Evolutionary conservation across 495 filamentous ascomycete genomes (phyloP).

Genomic region (Aspergillus haitiensis): DNA sequence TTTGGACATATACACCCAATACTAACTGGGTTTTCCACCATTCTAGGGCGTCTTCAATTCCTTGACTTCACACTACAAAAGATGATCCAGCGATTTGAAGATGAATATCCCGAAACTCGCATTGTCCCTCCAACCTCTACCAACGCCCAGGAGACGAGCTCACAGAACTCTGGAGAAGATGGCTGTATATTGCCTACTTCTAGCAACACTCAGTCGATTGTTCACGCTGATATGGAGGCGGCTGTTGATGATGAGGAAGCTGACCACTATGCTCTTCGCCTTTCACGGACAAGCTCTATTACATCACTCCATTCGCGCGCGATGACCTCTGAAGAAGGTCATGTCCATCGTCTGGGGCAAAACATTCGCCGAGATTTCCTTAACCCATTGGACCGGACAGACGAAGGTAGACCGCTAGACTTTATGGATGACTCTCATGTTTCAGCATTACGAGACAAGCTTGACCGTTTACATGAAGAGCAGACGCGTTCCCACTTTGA

Average conservation of each 20-base stretch:
- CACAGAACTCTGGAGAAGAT: slow-evolving; percentile 45
- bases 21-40: slow-evolving; percentile 22
- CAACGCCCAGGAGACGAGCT: slow-evolving; percentile 34
- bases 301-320: slow-evolving; percentile 77
- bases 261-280: slow-evolving; percentile 46
- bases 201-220: slow-evolving; percentile 31
- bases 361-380: slow-evolving; percentile 72
- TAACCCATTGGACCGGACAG: slow-evolving; percentile 40
- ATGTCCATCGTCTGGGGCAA: slow-evolving; percentile 80
- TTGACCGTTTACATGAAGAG: slow-evolving; percentile 63
- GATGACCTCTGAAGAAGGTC: slow-evolving; percentile 85
- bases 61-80: slow-evolving; percentile 83
- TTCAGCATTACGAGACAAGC: slow-evolving; percentile 54
- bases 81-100: slow-evolving; percentile 93
- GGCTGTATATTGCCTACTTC: slow-evolving; percentile 37
- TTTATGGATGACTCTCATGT: slow-evolving; percentile 59
- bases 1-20: background rate
- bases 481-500: slow-evolving; percentile 56
- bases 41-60: slow-evolving; percentile 76
- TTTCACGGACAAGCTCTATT: slow-evolving; percentile 72
- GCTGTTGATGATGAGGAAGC: slow-evolving; percentile 52
- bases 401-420: slow-evolving; percentile 34
- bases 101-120: slow-evolving; percentile 90
- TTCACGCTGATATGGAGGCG: slow-evolving; percentile 37
- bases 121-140: slow-evolving; percentile 38